Conservation (phyloP, 2,329 filamentous ascomycete species). For the Arachnopeziza araneosa region DNA sequence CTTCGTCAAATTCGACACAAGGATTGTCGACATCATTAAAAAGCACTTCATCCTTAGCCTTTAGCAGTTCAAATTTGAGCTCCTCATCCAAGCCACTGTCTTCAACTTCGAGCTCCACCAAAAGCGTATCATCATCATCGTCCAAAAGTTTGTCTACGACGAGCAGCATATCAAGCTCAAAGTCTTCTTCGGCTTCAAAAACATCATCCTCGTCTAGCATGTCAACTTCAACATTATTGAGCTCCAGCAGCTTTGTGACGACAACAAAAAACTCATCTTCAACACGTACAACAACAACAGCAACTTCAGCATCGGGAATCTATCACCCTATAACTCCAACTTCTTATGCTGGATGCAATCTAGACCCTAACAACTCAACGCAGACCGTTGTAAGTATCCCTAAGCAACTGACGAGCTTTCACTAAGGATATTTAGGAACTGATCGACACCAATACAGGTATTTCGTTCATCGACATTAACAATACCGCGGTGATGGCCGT, state of each 20-base stretch:
- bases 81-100: background rate
- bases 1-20: too few relatives aligned
- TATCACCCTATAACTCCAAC: background rate
- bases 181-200: background rate
- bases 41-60: background rate
- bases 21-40: too few relatives aligned
- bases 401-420: background rate
- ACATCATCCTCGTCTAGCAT: background rate
- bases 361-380: background rate
- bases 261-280: background rate
- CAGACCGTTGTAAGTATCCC: background rate
- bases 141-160: background rate
- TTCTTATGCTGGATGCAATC: background rate
- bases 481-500: background rate
- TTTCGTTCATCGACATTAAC: background rate
- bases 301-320: background rate
- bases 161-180: background rate
- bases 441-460: background rate
- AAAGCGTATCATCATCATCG: background rate
- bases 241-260: background rate
- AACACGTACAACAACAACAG: background rate
- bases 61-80: too few relatives aligned
- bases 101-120: background rate
- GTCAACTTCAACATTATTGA: background rate
- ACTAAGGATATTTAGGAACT: background rate